Conservation (phyloP, 148 eudicot genomes). For the Gaultheria prostrata region DNA sequence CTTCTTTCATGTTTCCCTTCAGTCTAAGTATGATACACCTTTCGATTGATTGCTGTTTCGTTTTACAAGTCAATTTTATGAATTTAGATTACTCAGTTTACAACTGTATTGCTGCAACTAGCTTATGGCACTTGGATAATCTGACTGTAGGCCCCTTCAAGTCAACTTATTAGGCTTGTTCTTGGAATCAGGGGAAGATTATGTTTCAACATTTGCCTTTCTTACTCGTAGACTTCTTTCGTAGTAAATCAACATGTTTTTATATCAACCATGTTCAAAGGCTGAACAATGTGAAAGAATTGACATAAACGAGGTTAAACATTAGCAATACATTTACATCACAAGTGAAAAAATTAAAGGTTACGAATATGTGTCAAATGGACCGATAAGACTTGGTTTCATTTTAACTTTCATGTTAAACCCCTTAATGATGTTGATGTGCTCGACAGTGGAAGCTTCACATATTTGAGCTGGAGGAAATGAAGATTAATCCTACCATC, state of each 20-base stretch:
- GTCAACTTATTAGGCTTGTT: neutral
- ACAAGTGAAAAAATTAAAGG: neutral
- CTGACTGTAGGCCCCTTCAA: neutral
- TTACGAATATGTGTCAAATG: neutral
- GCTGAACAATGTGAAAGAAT: neutral
- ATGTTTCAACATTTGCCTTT: neutral
- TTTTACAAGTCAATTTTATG: neutral
- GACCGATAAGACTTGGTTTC: neutral
- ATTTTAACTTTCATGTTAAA: neutral
- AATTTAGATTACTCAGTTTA: neutral
- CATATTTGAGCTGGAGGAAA: constrained; percentile 63
- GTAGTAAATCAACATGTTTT: neutral
- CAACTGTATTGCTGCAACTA: neutral
- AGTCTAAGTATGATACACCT: neutral
- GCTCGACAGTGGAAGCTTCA: constrained; percentile 61
- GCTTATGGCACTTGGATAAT: neutral
- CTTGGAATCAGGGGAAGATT: constrained; percentile 8
- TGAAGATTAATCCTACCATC: constrained; percentile 50
- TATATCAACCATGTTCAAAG: neutral
- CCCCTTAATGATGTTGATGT: constrained; percentile 5
- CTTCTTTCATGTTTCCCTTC: neutral
- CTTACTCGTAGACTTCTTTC: neutral
- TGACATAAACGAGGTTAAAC: neutral
- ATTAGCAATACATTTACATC: neutral
- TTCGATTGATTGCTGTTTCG: neutral